phyloP scores from a whole-genome alignment of 495 filamentous ascomycete genomes.

The Lineolata rhizophorae region DNA sequence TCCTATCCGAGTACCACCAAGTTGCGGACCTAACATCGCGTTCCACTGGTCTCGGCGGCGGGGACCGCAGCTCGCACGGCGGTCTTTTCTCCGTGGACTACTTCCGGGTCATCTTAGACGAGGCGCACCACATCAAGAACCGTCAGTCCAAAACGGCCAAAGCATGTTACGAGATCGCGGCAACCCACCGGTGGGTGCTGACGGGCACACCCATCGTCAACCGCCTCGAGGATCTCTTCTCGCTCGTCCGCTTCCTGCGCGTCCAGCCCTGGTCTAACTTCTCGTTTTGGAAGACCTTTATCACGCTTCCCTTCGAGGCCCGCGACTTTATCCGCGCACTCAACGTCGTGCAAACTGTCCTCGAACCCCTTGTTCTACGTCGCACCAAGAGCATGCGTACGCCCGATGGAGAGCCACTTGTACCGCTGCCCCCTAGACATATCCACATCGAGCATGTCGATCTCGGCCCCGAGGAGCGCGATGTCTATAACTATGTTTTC shows the following conservation, averaged over 20 bases:
- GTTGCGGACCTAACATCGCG: too few species aligned
- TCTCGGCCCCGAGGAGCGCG: slow-evolving; percentile 60
- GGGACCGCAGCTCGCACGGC: slow-evolving; percentile 33
- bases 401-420: slow-evolving; percentile 66
- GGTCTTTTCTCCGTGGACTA: slow-evolving; percentile 84
- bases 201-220: slow-evolving; percentile 97
- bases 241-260: slow-evolving; percentile 68
- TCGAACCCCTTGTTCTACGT: slow-evolving; percentile 87
- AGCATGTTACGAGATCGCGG: slow-evolving; percentile 74
- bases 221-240: slow-evolving; percentile 90
- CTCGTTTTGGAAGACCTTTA: slow-evolving; percentile 97
- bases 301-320: slow-evolving; percentile 87
- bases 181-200: slow-evolving; percentile 75
- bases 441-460: slow-evolving; percentile 72
- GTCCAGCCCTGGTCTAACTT: slow-evolving; percentile 98
- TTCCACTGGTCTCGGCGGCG: too few species aligned
- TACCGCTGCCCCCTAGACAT: slow-evolving; percentile 60
- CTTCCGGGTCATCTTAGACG: slow-evolving; percentile 85
- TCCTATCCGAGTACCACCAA: slow-evolving; percentile 73
- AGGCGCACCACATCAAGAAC: slow-evolving; percentile 90
- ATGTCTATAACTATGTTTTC: slow-evolving; percentile 80
- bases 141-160: slow-evolving; percentile 62
- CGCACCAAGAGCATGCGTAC: slow-evolving; percentile 97
- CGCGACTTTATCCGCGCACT: slow-evolving; percentile 83
- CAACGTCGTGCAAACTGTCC: slow-evolving; percentile 89